Evolutionary conservation across 352 stramenopile species (phyloP), one percentile per base, ranked within the genome.

Genomic region (Phytopythium aichiense): DNA sequence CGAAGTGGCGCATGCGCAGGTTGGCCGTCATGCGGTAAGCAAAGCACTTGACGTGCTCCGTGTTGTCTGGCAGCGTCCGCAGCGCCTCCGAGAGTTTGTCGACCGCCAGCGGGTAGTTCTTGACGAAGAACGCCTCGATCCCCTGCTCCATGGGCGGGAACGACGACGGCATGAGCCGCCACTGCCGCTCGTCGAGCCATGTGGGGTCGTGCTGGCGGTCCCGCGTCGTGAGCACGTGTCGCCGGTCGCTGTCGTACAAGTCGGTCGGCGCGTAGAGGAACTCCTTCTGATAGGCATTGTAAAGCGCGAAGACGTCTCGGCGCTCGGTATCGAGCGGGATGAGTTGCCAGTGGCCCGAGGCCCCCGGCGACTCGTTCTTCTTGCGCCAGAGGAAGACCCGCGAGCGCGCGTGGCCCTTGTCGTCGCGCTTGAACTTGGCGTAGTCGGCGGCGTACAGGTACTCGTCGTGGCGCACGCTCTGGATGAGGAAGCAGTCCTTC

Each of bases 11-110:
- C 63, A 91, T 69, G 23, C 80, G 75, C 23, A 91, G 53, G 51
- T 91, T 89, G 38, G 79, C 77, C 6, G 76, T 80, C 82, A 91
- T 89, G 12, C 82, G 73, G 65, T 91, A 91, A 0, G 80, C 75
- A 63, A 87, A 89, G 54, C 79, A 89, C 53, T 88, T 88, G 30
- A 92, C 82, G 62, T 89, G 74, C 61, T 88, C 73, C 0, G 78
- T 87, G 37, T 85, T 82, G 52, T 89, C 82, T 7, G 78, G 69
- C 46, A 80, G 56, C 30, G 84, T 68, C 7, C 69, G 40, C 7
- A 88, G 63, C 38, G 73, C 80, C 23, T 68, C 53, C 12, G 78
- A 78, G 42, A 89, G 51, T 37, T 83, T 56, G 46, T 78, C 73
- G 12, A 92, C 82, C 2, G 80, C 80, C 1, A 74, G 55, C 1